These are phyloP conservation scores for Colletotrichum sp. DNA, from an alignment of 2,329 filamentous ascomycete genomes.

Conservation along the genomic window DNA sequence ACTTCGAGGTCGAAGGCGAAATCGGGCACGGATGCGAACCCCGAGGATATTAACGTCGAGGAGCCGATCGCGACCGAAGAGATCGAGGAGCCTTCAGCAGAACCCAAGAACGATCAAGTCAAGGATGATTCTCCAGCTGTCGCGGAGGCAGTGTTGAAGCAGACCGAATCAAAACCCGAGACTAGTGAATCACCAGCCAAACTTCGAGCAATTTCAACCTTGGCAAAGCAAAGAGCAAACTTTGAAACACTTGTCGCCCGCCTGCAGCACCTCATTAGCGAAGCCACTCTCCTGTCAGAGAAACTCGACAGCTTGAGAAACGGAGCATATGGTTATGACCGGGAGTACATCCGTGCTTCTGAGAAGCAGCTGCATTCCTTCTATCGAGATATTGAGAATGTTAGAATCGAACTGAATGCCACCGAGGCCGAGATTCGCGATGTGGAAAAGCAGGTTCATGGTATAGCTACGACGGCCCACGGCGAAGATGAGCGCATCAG, in stretches of 20 bases:
- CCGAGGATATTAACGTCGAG: conserved; percentile 58
- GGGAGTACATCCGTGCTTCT: conserved; percentile 27
- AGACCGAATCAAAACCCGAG: conserved; percentile 15
- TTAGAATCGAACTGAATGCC: conserved; percentile 37
- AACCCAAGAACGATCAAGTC: neutral
- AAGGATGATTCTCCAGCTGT: neutral
- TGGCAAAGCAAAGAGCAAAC: conserved; percentile 35
- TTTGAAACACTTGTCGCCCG: conserved; percentile 37
- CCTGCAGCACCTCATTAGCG: conserved; percentile 34
- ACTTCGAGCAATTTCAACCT: conserved; percentile 17
- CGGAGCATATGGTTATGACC: neutral
- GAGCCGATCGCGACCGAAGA: neutral
- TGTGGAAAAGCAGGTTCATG: conserved; percentile 28
- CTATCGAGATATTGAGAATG: conserved; percentile 34
- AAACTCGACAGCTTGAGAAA: conserved; percentile 33
- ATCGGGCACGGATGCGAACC: conserved; percentile 21
- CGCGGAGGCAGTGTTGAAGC: neutral
- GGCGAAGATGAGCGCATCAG: conserved; percentile 35
- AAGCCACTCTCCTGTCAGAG: conserved; percentile 31
- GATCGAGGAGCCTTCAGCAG: conserved; percentile 28
- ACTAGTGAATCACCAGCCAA: neutral
- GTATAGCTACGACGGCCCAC: conserved; percentile 18
- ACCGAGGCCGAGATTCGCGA: conserved; percentile 42
- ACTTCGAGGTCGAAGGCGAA: neutral
- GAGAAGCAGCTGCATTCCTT: conserved; percentile 34